Evolutionary conservation across 2,329 filamentous ascomycete genomes (phyloP).

Genomic region (Epichloe aotearoae): DNA sequence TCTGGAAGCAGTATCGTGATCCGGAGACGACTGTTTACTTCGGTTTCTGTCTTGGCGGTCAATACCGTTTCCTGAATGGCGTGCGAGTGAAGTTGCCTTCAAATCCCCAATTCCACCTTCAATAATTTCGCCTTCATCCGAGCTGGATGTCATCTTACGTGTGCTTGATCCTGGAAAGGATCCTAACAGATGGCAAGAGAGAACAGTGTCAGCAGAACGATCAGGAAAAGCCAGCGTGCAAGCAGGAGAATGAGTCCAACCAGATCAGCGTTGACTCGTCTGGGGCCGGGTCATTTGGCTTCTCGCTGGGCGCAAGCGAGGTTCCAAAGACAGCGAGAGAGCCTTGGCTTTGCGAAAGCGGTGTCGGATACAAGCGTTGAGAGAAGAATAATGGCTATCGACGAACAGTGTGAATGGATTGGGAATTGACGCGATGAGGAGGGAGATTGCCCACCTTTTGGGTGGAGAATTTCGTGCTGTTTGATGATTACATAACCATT

Average conservation of each 20-base stretch:
- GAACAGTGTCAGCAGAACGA: conserved; percentile 23
- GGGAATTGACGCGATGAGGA: not conserved
- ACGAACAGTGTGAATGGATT: not conserved
- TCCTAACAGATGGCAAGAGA: conserved; percentile 3
- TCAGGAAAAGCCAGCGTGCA: conserved; percentile 15
- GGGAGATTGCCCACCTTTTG: not conserved
- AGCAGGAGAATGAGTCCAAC: conserved; percentile 28
- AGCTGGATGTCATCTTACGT: conserved; percentile 38
- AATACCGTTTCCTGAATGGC: conserved; percentile 69
- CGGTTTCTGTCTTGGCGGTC: conserved; percentile 80
- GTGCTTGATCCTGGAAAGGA: conserved; percentile 10
- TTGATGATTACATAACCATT: conserved; percentile 2
- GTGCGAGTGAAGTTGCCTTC: conserved; percentile 82
- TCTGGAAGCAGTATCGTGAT: conserved; percentile 32
- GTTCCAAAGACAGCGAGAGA: not conserved
- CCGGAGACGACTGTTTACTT: conserved; percentile 46
- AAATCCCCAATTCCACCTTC: conserved; percentile 50
- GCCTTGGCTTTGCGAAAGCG: not conserved
- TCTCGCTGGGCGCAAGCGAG: conserved; percentile 3
- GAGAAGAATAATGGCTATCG: not conserved
- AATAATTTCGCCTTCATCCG: conserved; percentile 78
- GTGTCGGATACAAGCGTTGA: not conserved
- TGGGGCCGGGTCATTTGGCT: conserved; percentile 17
- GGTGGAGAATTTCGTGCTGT: not conserved
- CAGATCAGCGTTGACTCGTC: conserved; percentile 27